Evolutionary conservation across 768 basidiomycete genomes (phyloP), one percentile per base, ranked within the genome.

Genomic region (Tricholoma sp.): DNA sequence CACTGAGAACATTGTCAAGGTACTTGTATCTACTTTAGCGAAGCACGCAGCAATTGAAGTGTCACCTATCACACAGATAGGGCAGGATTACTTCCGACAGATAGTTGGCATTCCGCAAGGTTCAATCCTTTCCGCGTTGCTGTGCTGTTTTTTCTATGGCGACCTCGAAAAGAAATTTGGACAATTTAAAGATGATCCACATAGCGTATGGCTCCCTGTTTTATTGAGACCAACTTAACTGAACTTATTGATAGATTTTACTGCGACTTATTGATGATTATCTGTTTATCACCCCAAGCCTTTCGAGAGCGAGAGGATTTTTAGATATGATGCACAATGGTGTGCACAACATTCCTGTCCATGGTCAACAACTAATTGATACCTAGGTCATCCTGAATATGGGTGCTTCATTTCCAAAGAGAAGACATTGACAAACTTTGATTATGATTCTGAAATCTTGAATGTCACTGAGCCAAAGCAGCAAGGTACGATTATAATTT

Each of bases 91-190:
- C 66, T 96, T 88, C 67, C 84, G 88, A 11, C 97, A 99, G 70
- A 82, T 80, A n/a, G 82, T 91, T 27, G 97, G 97, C 2, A 99
- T 99, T 21, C 96, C 97, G 0, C 97, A 99, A 70, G 97, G 97
- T 19, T 98, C 95, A 2, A 84, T 94, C n/a, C 73, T 98, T n/a
- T 97, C 94, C 6, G 82, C 89, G 0, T 67, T 98, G n/a, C 74
- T 99, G 1, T 99, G 97, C 68, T 89, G 90, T 1, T 91, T 95
- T 71, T 97, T 92, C 69, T 99, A 98, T 62, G 95, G 93, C 5
- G 88, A 96, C 65, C 77, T 99, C 58, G 97, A 98, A 70, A 80
- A 73, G 29, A 74, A 66, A 6, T 77, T 82, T 43, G 73, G 77
- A 27, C 69, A 72, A 37, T 85, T 89, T 60, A 80, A 79, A 2